Base-by-base conservation (phyloP, 495 filamentous ascomycete species). In the Cairneyella variabilis region DNA sequence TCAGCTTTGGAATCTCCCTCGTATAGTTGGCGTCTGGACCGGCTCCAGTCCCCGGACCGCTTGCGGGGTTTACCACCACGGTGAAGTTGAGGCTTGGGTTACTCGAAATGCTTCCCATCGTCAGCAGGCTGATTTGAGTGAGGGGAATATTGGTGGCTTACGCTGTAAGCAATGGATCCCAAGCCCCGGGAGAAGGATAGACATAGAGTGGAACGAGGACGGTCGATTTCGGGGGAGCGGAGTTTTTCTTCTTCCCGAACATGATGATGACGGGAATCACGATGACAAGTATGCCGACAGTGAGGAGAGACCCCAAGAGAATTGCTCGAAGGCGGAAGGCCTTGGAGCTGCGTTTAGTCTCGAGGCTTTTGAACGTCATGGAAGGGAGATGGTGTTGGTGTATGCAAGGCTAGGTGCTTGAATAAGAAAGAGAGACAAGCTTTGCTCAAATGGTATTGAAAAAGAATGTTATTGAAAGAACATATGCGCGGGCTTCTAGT, bases 181-280 rank as follows among this genome's bases (percentile, higher is more conserved):
- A 82, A 23, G 77, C 69, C 21, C 63, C 69, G n/a, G 71, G 64
- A 17, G 63, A 57, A 40, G 78, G 78, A 61, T 82, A 82, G 41
- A 79, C 70, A 66, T 82, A 82, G 34, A 82, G 73, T 46, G 78
- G 78, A 20, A 82, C 66, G 45, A 81, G 67, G 32, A 80, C 47
- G 32, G 9, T 46, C n/a, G 53, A 32, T 12, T 22, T 23, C 30
- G 49, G 49, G 16, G 23, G 22, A 7, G 22, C 8, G 8, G 18
- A 17, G 6, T 27, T 25, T 42, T 52, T 43, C n/a, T 20, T 41
- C 14, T 28, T 27, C 3, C 21, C 7, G 25, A 43, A 42, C 37
- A 52, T 52, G 11, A n/a, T 26, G 18, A 34, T 21, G 2, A 21
- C 12, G 10, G 38, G 16, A 9, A 37, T 30, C 6, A 30, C 12